A percentile compares a stretch with the other conserved stretches of the same genome.
phyloP scores from a whole-genome alignment of 73 alveolate species.

The Paramecium octaurelia region DNA sequence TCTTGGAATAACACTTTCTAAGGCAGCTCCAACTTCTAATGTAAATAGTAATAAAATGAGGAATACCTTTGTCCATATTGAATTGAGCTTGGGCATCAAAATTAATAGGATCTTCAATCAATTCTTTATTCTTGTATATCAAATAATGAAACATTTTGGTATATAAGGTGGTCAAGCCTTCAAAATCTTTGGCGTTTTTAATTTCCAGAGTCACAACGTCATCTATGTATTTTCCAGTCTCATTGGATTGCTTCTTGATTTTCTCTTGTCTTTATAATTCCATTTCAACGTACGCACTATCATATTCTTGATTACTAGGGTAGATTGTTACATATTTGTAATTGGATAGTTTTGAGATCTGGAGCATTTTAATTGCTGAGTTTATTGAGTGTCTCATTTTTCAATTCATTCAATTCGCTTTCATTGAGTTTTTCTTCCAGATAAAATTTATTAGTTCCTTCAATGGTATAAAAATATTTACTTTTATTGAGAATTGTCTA shows the following conservation, averaged over 20 bases:
- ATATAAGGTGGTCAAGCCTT: slow-evolving; percentile 84
- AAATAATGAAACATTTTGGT: slow-evolving; percentile 84
- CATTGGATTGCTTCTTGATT: slow-evolving; percentile 76
- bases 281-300: slow-evolving; percentile 82
- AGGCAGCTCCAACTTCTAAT: slow-evolving; percentile 95
- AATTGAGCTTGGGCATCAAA: slow-evolving; percentile 63
- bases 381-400: slow-evolving; percentile 70
- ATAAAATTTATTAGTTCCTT: slow-evolving; percentile 75
- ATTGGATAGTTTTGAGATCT: slow-evolving; percentile 71
- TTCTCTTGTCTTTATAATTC: slow-evolving; percentile 79
- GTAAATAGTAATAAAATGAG: neutral
- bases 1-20: slow-evolving; percentile 97
- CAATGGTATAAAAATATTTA: neutral
- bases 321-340: slow-evolving; percentile 65
- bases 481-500: slow-evolving; percentile 79
- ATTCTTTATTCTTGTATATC: slow-evolving; percentile 78
- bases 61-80: slow-evolving; percentile 83
- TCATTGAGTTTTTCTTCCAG: slow-evolving; percentile 80
- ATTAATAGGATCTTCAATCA: slow-evolving; percentile 41
- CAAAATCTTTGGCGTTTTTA: slow-evolving; percentile 87
- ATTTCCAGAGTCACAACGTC: slow-evolving; percentile 90
- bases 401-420: slow-evolving; percentile 79
- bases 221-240: slow-evolving; percentile 83
- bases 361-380: slow-evolving; percentile 60
- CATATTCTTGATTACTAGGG: slow-evolving; percentile 65